Base-by-base conservation (phyloP, 768 basidiomycete species). In the Fistulinella prunicolor region DNA sequence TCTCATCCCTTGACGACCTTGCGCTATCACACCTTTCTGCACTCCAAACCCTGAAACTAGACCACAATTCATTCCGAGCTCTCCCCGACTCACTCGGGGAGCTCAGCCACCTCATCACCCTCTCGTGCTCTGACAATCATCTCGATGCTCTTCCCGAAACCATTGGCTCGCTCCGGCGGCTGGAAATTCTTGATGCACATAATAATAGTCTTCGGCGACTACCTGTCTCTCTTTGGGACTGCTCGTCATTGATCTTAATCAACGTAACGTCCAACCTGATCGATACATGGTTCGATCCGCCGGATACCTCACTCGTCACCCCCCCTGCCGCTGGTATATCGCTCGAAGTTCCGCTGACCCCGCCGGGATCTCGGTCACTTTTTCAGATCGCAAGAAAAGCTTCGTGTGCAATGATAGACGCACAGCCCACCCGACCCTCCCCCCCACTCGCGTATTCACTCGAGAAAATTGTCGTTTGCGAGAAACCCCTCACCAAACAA, bases 121-220 rank as follows among this genome's bases (percentile, higher is more conserved):
- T 99, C 7, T 88, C 87, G 10, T 91, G 90, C 61, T 89, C 90
- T n/a, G 90, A 97, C 66, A 98, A 98, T 69, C 79, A 85, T 55
- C 77, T 99, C 17, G 80, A 81, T 46, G 68, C 76, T 14, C 76
- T 98, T 0, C 96, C 96, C 0, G 64, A 73, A 10, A 81, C 79
- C 35, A 83, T 98, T 40, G 92, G 92, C 13, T 73, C 73, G 9
- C 73, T 98, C 38, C 81, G 82, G 67, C 82, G 80, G 36, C 77
- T 98, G 9, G 79, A 85, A 55, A 72, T 69, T 1, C 75, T 99
- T 35, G 91, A 96, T 55, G 86, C 86, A 3, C 94, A 97, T 62
- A 94, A 90, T 63, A 99, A 98, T 71, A 86, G 85, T 56, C 73
- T 98, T 38, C 79, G 75, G 5, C 82, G 84, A 56, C 70, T 98